phyloP scores from a whole-genome alignment of 306 rosid genomes.

The Pyrus betulifolia region DNA sequence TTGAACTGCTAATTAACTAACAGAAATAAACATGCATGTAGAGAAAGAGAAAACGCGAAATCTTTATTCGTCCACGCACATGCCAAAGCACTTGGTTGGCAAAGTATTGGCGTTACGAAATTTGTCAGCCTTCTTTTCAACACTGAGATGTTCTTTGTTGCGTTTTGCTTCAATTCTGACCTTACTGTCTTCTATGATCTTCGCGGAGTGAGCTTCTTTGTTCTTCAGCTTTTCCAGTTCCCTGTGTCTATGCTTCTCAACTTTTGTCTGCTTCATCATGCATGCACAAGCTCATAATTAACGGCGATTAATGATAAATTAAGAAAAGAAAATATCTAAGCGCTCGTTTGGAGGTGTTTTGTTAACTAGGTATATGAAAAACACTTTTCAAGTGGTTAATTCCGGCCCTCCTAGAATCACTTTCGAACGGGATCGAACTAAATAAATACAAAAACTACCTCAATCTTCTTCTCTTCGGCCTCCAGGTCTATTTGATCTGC shows the following conservation, averaged over 20 bases:
- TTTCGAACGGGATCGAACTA: neutral
- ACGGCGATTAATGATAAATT: neutral
- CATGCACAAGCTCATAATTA: neutral
- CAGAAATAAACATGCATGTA: too few species aligned
- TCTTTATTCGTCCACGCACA: neutral
- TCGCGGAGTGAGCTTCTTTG: neutral
- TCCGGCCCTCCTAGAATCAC: neutral
- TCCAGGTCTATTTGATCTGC: neutral
- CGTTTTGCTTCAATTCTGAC: neutral
- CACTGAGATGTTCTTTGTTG: neutral
- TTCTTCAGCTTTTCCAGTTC: neutral
- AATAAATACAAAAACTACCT: neutral
- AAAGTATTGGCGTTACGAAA: neutral
- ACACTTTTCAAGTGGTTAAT: neutral
- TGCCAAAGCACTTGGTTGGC: neutral
- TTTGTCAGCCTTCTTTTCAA: neutral
- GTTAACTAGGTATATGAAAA: too few species aligned
- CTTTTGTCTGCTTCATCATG: neutral
- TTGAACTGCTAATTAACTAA: too few species aligned
- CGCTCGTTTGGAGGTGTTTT: neutral
- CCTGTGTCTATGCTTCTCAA: neutral
- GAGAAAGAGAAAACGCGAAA: neutral
- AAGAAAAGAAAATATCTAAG: too few species aligned
- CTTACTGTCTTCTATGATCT: neutral
- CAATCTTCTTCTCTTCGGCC: neutral